These are phyloP conservation scores for Metschnikowia lachancei DNA, from an alignment of 805 yeast species.

Conservation along the genomic window DNA sequence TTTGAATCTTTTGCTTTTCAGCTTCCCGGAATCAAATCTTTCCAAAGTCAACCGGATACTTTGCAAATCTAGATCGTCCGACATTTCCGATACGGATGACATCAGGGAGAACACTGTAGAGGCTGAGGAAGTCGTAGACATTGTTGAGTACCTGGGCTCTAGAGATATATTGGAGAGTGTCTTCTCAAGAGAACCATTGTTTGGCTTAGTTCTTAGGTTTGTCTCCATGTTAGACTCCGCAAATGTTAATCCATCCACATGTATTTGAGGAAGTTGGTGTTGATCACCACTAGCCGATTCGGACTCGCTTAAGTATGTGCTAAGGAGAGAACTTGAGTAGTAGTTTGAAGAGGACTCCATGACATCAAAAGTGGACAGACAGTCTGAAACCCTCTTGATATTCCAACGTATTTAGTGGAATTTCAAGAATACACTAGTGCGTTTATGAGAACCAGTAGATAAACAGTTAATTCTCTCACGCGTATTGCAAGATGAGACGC, in stretches of 20 bases:
- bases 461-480: too few species aligned
- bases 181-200: background rate
- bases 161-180: background rate
- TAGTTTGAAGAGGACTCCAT: constrained; percentile 5
- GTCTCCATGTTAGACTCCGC: background rate
- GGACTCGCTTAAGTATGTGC: constrained; percentile 10
- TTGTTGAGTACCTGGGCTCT: background rate
- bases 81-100: constrained; percentile 9
- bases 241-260: background rate
- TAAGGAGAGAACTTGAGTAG: constrained; percentile 12
- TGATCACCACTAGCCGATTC: constrained; percentile 1
- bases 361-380: background rate
- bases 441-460: too few species aligned
- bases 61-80: constrained; percentile 18
- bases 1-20: constrained; percentile 5
- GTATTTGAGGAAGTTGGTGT: constrained; percentile 1
- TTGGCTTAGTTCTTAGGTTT: background rate
- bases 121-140: constrained; percentile 4
- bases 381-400: too few species aligned
- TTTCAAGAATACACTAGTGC: too few species aligned
- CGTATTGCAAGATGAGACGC: too few species aligned
- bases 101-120: constrained; percentile 5
- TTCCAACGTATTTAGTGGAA: too few species aligned
- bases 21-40: constrained; percentile 3
- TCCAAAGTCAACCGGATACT: constrained; percentile 14